phyloP scores from a whole-genome alignment of 768 basidiomycete species.

The Lactarius hatsudake region DNA sequence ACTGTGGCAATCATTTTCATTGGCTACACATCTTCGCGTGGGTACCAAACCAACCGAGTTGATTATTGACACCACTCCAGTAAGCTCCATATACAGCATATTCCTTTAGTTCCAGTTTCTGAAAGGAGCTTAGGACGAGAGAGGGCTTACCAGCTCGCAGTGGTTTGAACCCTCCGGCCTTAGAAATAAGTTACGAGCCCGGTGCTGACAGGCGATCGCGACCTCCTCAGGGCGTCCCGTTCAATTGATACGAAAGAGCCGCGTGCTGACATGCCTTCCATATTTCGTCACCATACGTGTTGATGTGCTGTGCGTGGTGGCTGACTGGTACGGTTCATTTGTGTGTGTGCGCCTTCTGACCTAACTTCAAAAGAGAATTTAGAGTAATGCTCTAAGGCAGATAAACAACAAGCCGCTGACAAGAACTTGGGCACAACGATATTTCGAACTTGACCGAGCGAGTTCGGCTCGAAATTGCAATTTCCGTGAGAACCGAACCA shows the following conservation, averaged over 20 bases:
- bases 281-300: neutral
- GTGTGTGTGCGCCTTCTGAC: neutral
- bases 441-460: neutral
- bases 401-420: neutral
- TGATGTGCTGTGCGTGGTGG: neutral
- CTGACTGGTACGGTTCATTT: neutral
- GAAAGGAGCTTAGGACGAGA: constrained; percentile 9
- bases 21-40: neutral
- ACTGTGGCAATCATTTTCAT: neutral
- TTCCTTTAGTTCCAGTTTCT: neutral
- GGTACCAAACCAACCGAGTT: neutral
- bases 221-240: neutral
- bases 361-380: neutral
- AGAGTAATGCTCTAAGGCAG: neutral
- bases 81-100: neutral
- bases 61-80: neutral
- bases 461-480: neutral
- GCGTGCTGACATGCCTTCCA: constrained; percentile 5
- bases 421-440: neutral
- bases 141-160: no score
- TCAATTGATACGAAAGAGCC: neutral
- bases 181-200: neutral
- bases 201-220: neutral
- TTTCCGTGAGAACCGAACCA: neutral
- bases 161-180: neutral